phyloP scores from a whole-genome alignment of 306 rosid genomes.

The Trifolium dubium region DNA sequence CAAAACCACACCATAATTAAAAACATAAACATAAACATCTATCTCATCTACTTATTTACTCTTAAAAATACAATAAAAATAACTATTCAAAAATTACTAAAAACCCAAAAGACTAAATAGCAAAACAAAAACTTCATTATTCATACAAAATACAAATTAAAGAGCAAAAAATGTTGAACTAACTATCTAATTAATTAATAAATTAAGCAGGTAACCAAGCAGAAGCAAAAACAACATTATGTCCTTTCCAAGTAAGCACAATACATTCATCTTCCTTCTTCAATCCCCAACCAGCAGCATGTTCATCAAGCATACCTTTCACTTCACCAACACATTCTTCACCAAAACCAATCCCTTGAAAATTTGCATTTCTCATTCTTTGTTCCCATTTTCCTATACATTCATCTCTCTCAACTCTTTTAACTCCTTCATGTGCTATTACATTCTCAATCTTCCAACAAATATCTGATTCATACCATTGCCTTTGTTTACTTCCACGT shows the following conservation, averaged over 20 bases:
- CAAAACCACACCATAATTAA: background rate
- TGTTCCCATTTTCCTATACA: conserved; percentile 68
- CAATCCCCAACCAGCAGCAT: conserved; percentile 96
- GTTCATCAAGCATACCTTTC: conserved; percentile 85
- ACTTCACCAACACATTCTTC: conserved; percentile 78
- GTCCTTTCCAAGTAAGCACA: conserved; percentile 97
- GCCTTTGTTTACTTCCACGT: conserved; percentile 74
- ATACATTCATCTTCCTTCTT: conserved; percentile 84
- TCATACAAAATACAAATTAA: conserved; percentile 4
- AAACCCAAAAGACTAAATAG: conserved; percentile 15
- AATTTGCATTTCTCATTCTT: conserved; percentile 66
- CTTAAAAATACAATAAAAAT: background rate
- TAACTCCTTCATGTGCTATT: conserved; percentile 76
- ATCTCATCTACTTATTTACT: background rate
- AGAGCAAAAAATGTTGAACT: conserved; percentile 24
- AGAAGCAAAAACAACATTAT: conserved; percentile 87
- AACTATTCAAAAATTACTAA: background rate
- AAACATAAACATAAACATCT: background rate
- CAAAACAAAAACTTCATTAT: conserved; percentile 9
- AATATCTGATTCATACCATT: conserved; percentile 86
- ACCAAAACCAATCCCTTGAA: conserved; percentile 58
- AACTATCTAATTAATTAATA: conserved; percentile 19
- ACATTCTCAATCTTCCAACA: conserved; percentile 93
- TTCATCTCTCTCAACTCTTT: conserved; percentile 80
- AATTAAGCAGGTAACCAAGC: conserved; percentile 69